Conservation (phyloP, 441 rosid species). For the Pelargonium fulgidum region DNA sequence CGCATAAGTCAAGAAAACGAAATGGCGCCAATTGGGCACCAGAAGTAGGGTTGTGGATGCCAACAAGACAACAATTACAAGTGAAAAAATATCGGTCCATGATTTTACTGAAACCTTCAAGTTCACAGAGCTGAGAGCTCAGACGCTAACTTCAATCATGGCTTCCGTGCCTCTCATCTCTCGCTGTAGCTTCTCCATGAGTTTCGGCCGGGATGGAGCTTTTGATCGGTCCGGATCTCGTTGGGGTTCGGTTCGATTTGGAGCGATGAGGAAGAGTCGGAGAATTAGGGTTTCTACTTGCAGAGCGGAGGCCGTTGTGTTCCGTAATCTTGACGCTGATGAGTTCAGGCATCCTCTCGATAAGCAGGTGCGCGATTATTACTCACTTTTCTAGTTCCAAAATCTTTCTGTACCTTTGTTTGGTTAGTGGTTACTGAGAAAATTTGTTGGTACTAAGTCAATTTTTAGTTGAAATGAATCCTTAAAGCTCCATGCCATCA, state of each 20-base stretch:
- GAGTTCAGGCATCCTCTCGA: conserved; percentile 91
- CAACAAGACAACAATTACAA: conserved; percentile 8
- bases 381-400: not conserved
- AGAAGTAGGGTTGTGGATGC: conserved; percentile 43
- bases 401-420: too few relatives aligned
- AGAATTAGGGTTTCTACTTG: conserved; percentile 35
- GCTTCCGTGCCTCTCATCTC: conserved; percentile 28
- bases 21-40: conserved; percentile 53
- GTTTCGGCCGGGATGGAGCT: conserved; percentile 8
- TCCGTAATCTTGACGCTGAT: conserved; percentile 87
- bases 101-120: not conserved
- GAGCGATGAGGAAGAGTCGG: conserved; percentile 23
- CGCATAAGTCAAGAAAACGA: conserved; percentile 41
- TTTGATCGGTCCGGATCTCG: conserved; percentile 3
- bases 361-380: conserved; percentile 49
- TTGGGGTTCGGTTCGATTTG: conserved; percentile 21
- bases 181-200: conserved; percentile 19
- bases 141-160: conserved; percentile 14
- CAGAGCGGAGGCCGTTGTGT: conserved; percentile 49
- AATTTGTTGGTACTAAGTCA: not conserved
- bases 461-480: not conserved
- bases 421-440: not conserved
- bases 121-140: conserved; percentile 13
- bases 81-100: not conserved
- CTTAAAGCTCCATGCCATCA: not conserved